These are phyloP conservation scores for Cladophialophora psammophila DNA, from an alignment of 2,329 filamentous ascomycete species.

Conservation along the genomic window DNA sequence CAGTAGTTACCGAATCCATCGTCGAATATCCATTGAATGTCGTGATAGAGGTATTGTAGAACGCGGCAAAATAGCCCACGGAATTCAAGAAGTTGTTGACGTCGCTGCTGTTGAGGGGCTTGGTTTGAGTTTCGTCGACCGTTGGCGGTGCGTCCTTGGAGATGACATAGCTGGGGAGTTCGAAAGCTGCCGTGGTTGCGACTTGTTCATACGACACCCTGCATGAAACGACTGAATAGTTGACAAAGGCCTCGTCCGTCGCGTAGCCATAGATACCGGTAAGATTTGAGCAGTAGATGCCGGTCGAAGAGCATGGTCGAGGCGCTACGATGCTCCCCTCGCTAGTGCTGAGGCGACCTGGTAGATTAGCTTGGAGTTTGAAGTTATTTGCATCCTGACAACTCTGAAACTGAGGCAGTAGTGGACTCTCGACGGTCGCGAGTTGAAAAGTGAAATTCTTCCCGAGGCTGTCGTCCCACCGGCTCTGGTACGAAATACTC, in stretches of 20 bases:
- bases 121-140: conserved; percentile 5
- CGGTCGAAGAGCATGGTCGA: neutral
- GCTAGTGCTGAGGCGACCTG: neutral
- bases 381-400: neutral
- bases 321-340: neutral
- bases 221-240: neutral
- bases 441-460: neutral
- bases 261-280: conserved; percentile 1
- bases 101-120: conserved; percentile 6
- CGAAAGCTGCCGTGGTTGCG: conserved; percentile 1
- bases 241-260: conserved; percentile 1
- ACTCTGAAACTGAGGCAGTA: neutral
- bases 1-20: conserved; percentile 1
- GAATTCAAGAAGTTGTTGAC: neutral
- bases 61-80: neutral
- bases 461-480: neutral
- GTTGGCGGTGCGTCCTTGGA: neutral
- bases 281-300: neutral
- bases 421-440: neutral
- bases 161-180: conserved; percentile 1
- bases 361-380: neutral
- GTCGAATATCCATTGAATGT: neutral
- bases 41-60: conserved; percentile 8
- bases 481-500: neutral
- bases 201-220: conserved; percentile 7